Percentiles rank a stretch among this genome's conserved stretches.
phyloP scores from a whole-genome alignment of 2,329 filamentous ascomycete genomes.

The Xylaria sp. region DNA sequence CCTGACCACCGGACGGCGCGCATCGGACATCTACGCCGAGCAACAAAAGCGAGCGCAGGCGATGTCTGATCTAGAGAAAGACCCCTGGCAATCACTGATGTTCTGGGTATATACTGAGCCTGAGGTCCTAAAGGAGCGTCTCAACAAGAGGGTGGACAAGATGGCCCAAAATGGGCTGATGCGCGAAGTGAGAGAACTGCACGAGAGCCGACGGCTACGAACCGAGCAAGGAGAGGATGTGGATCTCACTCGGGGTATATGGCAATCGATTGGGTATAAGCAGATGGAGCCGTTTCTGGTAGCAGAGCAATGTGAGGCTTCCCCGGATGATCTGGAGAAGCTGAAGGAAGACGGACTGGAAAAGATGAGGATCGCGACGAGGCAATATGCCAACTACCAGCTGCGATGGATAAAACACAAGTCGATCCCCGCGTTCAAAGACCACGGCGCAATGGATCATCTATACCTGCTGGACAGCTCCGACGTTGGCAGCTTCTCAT shows the following conservation, averaged over 20 bases:
- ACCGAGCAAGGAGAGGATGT: conserved; percentile 53
- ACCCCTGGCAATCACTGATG: conserved; percentile 64
- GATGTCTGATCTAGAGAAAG: conserved; percentile 15
- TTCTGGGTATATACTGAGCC: conserved; percentile 86
- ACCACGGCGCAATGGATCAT: conserved; percentile 54
- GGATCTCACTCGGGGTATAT: conserved; percentile 82
- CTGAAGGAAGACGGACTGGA: conserved; percentile 67
- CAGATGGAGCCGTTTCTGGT: conserved; percentile 77
- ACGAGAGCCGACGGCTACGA: conserved; percentile 41
- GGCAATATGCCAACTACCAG: conserved; percentile 86
- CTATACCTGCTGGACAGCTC: conserved; percentile 85
- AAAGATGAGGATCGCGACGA: conserved; percentile 78
- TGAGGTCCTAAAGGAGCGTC: conserved; percentile 66
- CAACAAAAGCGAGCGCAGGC: conserved; percentile 64
- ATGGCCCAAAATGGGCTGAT: conserved; percentile 69
- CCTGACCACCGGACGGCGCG: conserved; percentile 76
- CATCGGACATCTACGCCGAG: conserved; percentile 85
- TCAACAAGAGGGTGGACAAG: conserved; percentile 77
- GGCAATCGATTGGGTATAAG: conserved; percentile 96
- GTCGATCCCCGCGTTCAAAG: conserved; percentile 68
- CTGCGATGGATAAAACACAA: conserved; percentile 86
- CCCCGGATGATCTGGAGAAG: conserved; percentile 49
- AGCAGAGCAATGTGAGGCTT: conserved; percentile 42
- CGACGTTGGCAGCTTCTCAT: conserved; percentile 62
- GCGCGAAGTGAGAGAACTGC: conserved; percentile 52